phyloP scores from a whole-genome alignment of 441 rosid genomes.

The Theobroma grandiflorum region DNA sequence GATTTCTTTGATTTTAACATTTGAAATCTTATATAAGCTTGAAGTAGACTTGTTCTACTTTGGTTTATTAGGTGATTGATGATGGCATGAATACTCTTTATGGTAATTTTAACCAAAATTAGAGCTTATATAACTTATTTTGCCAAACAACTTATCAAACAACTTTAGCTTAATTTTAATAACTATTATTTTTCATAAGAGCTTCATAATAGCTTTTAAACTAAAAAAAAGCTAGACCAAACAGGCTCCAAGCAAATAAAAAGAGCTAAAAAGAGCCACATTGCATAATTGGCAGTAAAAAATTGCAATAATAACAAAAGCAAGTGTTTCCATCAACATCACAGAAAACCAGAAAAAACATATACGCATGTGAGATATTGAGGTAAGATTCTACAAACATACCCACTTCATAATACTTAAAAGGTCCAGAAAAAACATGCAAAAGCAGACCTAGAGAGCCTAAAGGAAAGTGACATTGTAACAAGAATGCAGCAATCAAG shows the following conservation, averaged over 20 bases:
- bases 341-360: slow-evolving; percentile 14
- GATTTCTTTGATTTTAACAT: too few species aligned
- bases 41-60: too few species aligned
- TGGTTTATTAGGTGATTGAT: too few species aligned
- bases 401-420: not conserved
- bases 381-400: not conserved
- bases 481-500: slow-evolving; percentile 12
- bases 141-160: too few species aligned
- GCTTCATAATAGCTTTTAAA: too few species aligned
- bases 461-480: not conserved
- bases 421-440: not conserved
- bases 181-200: too few species aligned
- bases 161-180: too few species aligned
- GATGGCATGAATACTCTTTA: too few species aligned
- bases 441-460: not conserved
- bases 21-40: too few species aligned
- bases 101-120: too few species aligned
- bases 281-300: slow-evolving; percentile 11
- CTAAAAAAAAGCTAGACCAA: too few species aligned
- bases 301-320: slow-evolving; percentile 2
- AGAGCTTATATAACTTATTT: too few species aligned
- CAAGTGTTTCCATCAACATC: slow-evolving; percentile 4
- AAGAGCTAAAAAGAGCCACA: not conserved
- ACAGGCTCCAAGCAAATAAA: not conserved
- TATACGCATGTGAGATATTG: not conserved